phyloP scores from a whole-genome alignment of 2,329 filamentous ascomycete species.

The Nakataea oryzae region DNA sequence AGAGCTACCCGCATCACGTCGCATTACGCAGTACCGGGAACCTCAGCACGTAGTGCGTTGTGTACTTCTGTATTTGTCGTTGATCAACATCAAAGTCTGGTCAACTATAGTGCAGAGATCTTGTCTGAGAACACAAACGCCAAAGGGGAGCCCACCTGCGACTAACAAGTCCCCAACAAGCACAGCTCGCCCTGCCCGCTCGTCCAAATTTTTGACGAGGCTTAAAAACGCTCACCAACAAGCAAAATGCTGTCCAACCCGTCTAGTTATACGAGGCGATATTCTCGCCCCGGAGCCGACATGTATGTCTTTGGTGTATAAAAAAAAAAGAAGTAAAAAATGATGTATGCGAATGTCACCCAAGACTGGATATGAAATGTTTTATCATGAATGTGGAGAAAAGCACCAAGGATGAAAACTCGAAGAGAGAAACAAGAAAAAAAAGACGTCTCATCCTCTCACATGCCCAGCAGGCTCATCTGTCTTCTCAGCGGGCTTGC shows the following conservation, averaged over 20 bases:
- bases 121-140: neutral
- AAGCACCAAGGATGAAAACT: neutral
- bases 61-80: neutral
- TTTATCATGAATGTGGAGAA: neutral
- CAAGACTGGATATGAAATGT: neutral
- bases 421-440: neutral
- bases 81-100: neutral
- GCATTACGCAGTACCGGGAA: too few relatives aligned
- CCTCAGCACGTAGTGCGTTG: neutral
- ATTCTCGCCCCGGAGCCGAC: too few relatives aligned
- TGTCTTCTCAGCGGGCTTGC: constrained; percentile 61
- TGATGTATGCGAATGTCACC: neutral
- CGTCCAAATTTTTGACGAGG: too few relatives aligned
- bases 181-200: too few relatives aligned
- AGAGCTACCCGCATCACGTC: neutral
- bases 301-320: neutral
- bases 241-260: neutral
- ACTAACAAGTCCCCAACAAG: neutral
- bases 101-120: neutral
- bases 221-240: neutral
- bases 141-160: neutral
- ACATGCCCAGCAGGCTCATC: constrained; percentile 63
- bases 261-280: neutral
- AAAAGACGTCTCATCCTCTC: neutral
- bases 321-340: too few relatives aligned